These are phyloP conservation scores for Sordariomycetes sp. DNA, from an alignment of 2,329 filamentous ascomycete species.

Conservation along the genomic window DNA sequence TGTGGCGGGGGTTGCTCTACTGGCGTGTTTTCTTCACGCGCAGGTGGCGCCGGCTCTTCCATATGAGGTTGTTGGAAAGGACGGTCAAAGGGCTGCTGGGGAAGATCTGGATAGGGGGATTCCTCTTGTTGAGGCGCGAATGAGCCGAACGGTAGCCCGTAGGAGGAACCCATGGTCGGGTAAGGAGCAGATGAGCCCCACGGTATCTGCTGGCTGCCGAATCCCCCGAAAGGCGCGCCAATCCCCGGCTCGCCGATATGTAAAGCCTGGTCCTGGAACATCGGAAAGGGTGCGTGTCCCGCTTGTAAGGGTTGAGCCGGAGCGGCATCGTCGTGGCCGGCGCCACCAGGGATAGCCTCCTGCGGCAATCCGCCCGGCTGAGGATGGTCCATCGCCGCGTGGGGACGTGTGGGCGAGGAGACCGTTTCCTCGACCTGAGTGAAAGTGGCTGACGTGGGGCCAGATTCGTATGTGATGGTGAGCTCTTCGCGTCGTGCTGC, in stretches of 20 bases:
- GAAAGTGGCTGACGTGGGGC: background rate
- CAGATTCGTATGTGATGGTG: background rate
- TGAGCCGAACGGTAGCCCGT: background rate
- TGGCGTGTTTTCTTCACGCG: background rate
- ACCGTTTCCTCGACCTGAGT: background rate
- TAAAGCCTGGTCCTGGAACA: background rate
- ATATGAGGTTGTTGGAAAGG: background rate
- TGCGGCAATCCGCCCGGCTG: background rate
- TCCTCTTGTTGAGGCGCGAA: background rate
- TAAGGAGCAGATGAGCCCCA: constrained; percentile 1
- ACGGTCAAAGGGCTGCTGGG: background rate
- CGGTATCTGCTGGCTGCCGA: background rate
- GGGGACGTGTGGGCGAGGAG: background rate
- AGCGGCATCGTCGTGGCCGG: background rate
- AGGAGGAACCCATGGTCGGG: background rate
- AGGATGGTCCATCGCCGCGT: background rate
- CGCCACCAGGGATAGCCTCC: background rate
- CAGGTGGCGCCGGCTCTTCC: background rate
- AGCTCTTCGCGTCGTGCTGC: background rate
- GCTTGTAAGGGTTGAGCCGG: background rate
- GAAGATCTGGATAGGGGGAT: background rate
- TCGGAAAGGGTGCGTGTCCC: background rate
- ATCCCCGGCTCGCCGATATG: background rate
- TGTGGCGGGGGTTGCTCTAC: background rate
- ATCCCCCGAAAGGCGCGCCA: background rate